These are phyloP conservation scores for Amylocystis lapponica DNA, from an alignment of 768 basidiomycete genomes.

Conservation along the genomic window DNA sequence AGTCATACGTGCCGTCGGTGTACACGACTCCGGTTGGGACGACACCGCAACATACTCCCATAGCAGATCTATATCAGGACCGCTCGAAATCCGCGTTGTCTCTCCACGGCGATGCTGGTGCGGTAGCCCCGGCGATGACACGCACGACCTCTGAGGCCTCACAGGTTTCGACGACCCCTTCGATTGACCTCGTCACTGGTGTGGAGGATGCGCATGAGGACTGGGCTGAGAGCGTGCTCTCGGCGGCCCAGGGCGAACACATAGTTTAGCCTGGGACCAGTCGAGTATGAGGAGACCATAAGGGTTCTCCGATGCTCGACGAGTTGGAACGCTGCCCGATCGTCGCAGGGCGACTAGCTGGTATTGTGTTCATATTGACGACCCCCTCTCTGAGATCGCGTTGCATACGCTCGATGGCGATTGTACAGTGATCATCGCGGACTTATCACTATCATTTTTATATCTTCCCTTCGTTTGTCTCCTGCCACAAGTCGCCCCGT, in stretches of 20 bases:
- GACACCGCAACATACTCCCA: conserved; percentile 22
- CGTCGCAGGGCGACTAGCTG: too few relatives aligned
- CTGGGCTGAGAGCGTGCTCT: conserved; percentile 70
- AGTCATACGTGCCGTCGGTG: conserved; percentile 20
- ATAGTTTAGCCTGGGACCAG: too few relatives aligned
- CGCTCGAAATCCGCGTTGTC: conserved; percentile 16
- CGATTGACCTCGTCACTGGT: conserved; percentile 31
- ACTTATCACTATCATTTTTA: too few relatives aligned
- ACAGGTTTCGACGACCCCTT: conserved; percentile 42
- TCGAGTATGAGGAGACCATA: too few relatives aligned
- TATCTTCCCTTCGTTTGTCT: too few relatives aligned
- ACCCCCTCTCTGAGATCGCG: too few relatives aligned
- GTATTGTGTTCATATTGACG: too few relatives aligned
- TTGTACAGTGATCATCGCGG: too few relatives aligned
- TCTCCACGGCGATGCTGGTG: conserved; percentile 5
- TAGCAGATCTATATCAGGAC: conserved; percentile 20
- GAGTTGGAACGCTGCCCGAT: too few relatives aligned
- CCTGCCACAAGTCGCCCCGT: too few relatives aligned
- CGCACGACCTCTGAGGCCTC: conserved; percentile 9
- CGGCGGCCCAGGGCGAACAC: conserved; percentile 46
- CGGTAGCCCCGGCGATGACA: background rate
- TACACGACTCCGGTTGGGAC: conserved; percentile 15
- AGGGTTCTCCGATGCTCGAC: too few relatives aligned
- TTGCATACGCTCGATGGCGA: too few relatives aligned
- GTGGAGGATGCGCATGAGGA: conserved; percentile 46